These are phyloP conservation scores for Rostrohypoxylon terebratum DNA, from an alignment of 495 filamentous ascomycete genomes.

Conservation along the genomic window DNA sequence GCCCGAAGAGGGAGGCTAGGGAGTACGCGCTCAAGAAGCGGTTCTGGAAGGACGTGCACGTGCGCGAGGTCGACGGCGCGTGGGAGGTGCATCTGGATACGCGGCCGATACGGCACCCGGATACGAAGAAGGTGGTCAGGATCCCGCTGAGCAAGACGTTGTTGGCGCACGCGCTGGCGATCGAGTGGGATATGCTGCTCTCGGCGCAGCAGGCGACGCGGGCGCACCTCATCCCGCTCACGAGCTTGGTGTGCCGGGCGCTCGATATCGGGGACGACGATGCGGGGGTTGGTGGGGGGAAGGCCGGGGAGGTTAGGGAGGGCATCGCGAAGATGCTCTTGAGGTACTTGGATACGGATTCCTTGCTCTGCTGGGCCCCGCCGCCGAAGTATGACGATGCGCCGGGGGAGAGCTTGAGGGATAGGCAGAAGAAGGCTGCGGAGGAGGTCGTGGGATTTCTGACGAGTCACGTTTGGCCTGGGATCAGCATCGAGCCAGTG, in stretches of 20 bases:
- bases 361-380: slow-evolving; percentile 91
- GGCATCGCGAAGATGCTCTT: slow-evolving; percentile 75
- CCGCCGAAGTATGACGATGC: slow-evolving; percentile 54
- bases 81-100: slow-evolving; percentile 82
- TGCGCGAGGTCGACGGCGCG: slow-evolving; percentile 69
- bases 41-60: slow-evolving; percentile 86
- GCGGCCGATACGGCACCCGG: slow-evolving; percentile 80
- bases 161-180: slow-evolving; percentile 85
- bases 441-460: slow-evolving; percentile 76
- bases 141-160: slow-evolving; percentile 80
- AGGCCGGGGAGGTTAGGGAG: slow-evolving; percentile 55
- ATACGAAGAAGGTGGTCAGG: slow-evolving; percentile 71
- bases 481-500: slow-evolving; percentile 78
- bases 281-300: slow-evolving; percentile 46
- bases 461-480: slow-evolving; percentile 83
- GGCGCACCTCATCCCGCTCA: slow-evolving; percentile 89
- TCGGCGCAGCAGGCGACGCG: slow-evolving; percentile 81
- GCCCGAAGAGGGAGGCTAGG: slow-evolving; percentile 42
- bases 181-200: slow-evolving; percentile 91
- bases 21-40: slow-evolving; percentile 60
- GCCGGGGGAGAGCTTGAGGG: slow-evolving; percentile 69
- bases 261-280: slow-evolving; percentile 78
- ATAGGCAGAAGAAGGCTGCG: slow-evolving; percentile 75
- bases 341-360: slow-evolving; percentile 92
- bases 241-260: slow-evolving; percentile 82